Base-by-base conservation (phyloP, 148 eudicot genomes). In the Salicornia ramosissima region DNA sequence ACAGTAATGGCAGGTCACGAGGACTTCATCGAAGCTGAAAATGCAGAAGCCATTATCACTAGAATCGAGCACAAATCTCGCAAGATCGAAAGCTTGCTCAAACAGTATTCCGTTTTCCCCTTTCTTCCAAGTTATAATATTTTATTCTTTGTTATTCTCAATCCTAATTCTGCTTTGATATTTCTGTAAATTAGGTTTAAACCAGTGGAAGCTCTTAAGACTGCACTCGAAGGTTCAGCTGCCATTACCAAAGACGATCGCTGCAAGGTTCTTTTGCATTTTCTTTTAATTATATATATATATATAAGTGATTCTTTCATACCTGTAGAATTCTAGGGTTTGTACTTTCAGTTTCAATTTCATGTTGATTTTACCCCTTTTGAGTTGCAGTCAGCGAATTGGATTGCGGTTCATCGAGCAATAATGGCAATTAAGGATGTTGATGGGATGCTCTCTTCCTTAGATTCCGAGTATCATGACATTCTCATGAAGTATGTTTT, bases 341-440 rank as follows among this genome's bases (percentile, higher is more conserved):
- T 67, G 51, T 26, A 12, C 64, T 12, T 36, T 28, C 51, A 26
- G 3, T 62, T 58, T 21, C 24, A 26, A 24, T 71, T 34, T 42
- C n/a, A 10, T 49, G 22, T 8, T 49, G 22, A 49, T 18, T 49
- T 49, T 49, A 7, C 24, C 53, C 53, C 59, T 54, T 13, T 34
- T 64, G 64, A 66, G 28, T 51, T 51, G 75, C 69, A 93, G 98
- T 90, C 98, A 68, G 98, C 98, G 13, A 90, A 93, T 77, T 93
- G 98, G 98, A 73, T 90, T 36, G 98, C 87, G 74, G 96, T 93
- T 68, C 98, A 93, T 73, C 79, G 98, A 66, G 98, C 98, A 22
- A 65, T 93, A 46, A 93, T 93, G 98, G 96, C 98, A 10, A 90
- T 88, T 67, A 93, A 85, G 80, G 98, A 90, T 82, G 86, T 90